Percentiles rank a stretch among this genome's conserved stretches.
Evolutionary conservation across 805 yeast genomes (phyloP).

Genomic region (Wickerhamomyces silvicola): DNA sequence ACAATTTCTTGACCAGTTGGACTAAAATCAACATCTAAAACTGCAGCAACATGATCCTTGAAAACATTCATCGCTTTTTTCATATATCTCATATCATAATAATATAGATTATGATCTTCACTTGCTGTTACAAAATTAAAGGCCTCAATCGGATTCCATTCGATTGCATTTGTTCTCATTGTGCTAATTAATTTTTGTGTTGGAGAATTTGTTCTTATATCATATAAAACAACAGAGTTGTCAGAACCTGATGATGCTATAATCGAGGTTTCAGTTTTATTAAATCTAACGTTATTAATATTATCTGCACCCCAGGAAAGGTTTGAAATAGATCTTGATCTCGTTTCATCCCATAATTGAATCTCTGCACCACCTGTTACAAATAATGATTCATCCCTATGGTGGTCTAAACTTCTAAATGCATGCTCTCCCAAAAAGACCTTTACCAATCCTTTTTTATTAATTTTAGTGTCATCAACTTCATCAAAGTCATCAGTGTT

Average conservation of each 20-base stretch:
- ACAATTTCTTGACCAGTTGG: constrained; percentile 97
- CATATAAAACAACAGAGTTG: constrained; percentile 85
- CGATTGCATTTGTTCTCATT: constrained; percentile 75
- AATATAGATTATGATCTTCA: constrained; percentile 92
- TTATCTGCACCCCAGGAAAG: constrained; percentile 97
- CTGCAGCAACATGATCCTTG: constrained; percentile 95
- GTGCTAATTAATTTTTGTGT: constrained; percentile 83
- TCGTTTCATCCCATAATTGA: constrained; percentile 84
- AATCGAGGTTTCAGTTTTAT: constrained; percentile 82
- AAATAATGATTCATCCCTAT: constrained; percentile 62
- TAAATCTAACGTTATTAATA: constrained; percentile 73
- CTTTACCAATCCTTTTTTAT: constrained; percentile 54
- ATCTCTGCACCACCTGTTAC: constrained; percentile 90
- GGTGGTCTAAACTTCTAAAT: constrained; percentile 83
- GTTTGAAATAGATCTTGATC: constrained; percentile 71
- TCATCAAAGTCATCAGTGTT: constrained; percentile 43
- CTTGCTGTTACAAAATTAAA: constrained; percentile 85
- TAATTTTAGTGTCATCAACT: constrained; percentile 27
- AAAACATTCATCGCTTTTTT: constrained; percentile 72
- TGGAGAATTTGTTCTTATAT: constrained; percentile 84
- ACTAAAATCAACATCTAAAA: constrained; percentile 88
- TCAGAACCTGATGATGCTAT: constrained; percentile 89
- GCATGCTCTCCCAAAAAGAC: constrained; percentile 82
- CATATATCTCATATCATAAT: constrained; percentile 96
- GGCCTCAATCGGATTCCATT: constrained; percentile 99